These are phyloP conservation scores for Debaryomyces udenii DNA, from an alignment of 1,139 yeast genomes.

Conservation along the genomic window DNA sequence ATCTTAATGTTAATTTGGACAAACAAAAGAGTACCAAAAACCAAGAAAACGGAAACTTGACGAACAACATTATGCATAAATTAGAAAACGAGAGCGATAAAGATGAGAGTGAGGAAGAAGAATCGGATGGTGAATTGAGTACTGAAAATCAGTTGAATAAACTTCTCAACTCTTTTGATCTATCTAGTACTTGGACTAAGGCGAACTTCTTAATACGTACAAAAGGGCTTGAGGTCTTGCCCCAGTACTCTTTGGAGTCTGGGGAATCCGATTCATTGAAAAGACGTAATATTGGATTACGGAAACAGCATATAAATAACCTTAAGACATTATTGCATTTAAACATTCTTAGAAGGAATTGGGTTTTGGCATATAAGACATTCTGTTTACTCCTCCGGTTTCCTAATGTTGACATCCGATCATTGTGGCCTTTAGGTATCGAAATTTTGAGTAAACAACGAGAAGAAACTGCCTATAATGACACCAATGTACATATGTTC, in stretches of 20 bases:
- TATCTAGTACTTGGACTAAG: constrained; percentile 25
- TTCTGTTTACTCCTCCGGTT: constrained; percentile 52
- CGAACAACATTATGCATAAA: constrained; percentile 10
- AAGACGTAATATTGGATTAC: constrained; percentile 6
- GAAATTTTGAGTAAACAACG: constrained; percentile 32
- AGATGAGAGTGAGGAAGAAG: constrained; percentile 16
- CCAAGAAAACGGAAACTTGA: constrained; percentile 4
- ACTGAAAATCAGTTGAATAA: constrained; percentile 15
- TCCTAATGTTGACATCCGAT: constrained; percentile 52
- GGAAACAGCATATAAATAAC: constrained; percentile 33
- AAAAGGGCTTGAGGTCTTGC: constrained; percentile 37
- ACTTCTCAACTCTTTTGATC: constrained; percentile 25
- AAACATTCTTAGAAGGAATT: constrained; percentile 47
- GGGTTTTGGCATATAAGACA: constrained; percentile 57
- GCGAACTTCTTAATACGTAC: constrained; percentile 27
- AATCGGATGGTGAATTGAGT: constrained; percentile 17
- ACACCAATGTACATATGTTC: constrained; percentile 9
- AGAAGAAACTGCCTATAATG: constrained; percentile 16
- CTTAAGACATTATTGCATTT: constrained; percentile 38
- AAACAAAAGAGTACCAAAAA: constrained; percentile 8
- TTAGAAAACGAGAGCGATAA: constrained; percentile 9
- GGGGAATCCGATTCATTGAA: neutral
- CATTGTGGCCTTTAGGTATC: constrained; percentile 64
- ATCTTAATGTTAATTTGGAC: constrained; percentile 18
- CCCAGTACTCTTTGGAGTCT: constrained; percentile 15